phyloP scores from a whole-genome alignment of 2,329 filamentous ascomycete species.

The Emergomyces africanus region DNA sequence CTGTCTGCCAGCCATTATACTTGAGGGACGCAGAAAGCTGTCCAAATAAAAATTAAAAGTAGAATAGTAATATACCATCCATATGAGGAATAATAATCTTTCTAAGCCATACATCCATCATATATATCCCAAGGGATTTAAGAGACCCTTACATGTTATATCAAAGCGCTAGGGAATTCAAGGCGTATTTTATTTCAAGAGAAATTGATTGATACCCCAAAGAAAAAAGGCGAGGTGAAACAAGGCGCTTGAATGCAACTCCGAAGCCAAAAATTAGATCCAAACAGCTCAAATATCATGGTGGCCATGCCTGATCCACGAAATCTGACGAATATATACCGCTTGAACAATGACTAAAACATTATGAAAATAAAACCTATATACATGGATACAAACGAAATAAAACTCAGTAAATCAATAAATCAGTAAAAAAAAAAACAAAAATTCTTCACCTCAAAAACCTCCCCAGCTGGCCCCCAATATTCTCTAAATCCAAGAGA shows the following conservation, averaged over 20 bases:
- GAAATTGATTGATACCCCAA: neutral
- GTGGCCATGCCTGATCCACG: neutral
- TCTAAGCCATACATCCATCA: neutral
- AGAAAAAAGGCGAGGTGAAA: neutral
- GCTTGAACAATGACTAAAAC: neutral
- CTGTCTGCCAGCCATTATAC: too few relatives aligned
- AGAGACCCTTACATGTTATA: too few relatives aligned
- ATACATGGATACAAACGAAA: neutral
- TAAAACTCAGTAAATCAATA: neutral
- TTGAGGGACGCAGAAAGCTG: too few relatives aligned
- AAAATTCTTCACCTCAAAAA: constrained; percentile 52
- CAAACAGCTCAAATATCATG: too few relatives aligned
- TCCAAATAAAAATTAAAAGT: neutral
- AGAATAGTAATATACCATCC: neutral
- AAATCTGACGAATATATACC: too few relatives aligned
- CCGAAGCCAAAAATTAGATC: neutral
- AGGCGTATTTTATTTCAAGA: neutral
- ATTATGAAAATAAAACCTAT: neutral
- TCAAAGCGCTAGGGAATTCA: neutral
- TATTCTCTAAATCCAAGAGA: constrained; percentile 78
- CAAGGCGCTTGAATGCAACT: neutral
- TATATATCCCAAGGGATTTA: neutral
- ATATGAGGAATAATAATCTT: neutral
- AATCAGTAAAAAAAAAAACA: neutral
- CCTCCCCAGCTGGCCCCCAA: constrained; percentile 67